Evolutionary conservation across 805 yeast genomes (phyloP).

Genomic region (Yamadazyma tumulicola): DNA sequence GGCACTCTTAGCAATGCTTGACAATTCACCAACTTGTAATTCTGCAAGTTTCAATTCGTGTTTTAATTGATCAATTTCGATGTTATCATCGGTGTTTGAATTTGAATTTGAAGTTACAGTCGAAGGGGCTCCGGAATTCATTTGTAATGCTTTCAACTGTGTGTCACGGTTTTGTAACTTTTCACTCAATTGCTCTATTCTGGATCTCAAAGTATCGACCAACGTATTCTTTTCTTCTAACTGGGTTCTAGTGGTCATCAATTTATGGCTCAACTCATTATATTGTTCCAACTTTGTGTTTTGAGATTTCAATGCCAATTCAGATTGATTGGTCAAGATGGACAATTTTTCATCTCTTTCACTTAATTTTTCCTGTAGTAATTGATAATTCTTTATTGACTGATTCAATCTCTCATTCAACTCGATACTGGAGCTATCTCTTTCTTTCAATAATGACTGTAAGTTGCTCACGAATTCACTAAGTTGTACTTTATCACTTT

Average conservation of each 20-base stretch:
- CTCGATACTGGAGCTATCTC: conserved; percentile 51
- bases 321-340: conserved; percentile 54
- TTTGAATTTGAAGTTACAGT: conserved; percentile 12
- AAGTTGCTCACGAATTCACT: conserved; percentile 56
- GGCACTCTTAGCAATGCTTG: conserved; percentile 59
- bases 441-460: conserved; percentile 59
- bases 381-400: conserved; percentile 46
- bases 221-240: conserved; percentile 38
- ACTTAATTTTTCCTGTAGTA: conserved; percentile 43
- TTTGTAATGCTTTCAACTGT: conserved; percentile 17
- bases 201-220: conserved; percentile 37
- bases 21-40: conserved; percentile 57
- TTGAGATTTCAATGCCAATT: conserved; percentile 49
- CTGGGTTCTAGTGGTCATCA: conserved; percentile 39
- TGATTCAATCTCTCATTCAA: conserved; percentile 46
- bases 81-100: conserved; percentile 3
- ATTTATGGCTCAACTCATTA: conserved; percentile 48
- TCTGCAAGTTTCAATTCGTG: conserved; percentile 54
- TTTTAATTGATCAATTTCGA: conserved; percentile 12
- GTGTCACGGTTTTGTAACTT: conserved; percentile 18
- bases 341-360: conserved; percentile 52
- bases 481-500: conserved; percentile 57
- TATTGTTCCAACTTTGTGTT: conserved; percentile 55
- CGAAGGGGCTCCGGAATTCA: conserved; percentile 12
- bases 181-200: conserved; percentile 24